Percentiles rank a stretch among this genome's conserved stretches.
Evolutionary conservation across 345 rosid species (phyloP).

Genomic region (Hirschfeldia incana): DNA sequence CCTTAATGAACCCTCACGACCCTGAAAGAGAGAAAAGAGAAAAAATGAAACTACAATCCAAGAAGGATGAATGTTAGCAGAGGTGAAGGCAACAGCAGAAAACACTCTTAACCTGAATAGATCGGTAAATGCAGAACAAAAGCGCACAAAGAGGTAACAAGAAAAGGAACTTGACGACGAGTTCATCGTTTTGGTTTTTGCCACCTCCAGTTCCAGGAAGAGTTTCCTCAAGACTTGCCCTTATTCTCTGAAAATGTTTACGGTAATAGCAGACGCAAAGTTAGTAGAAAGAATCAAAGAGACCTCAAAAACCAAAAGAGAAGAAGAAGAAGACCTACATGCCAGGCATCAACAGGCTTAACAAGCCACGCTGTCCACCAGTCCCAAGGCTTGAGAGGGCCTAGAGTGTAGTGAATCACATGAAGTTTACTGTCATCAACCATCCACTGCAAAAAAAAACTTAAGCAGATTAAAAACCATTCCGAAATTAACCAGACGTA

Average conservation of each 20-base stretch:
- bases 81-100: not conserved
- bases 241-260: slow-evolving; percentile 50
- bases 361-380: slow-evolving; percentile 99
- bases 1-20: slow-evolving; percentile 46
- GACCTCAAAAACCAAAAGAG: slow-evolving; percentile 11
- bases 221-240: slow-evolving; percentile 72
- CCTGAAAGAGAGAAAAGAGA: slow-evolving; percentile 42
- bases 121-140: slow-evolving; percentile 38
- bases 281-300: slow-evolving; percentile 20
- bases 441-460: slow-evolving; percentile 76
- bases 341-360: slow-evolving; percentile 97
- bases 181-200: slow-evolving; percentile 64
- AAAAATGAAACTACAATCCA: not conserved
- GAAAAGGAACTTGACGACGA: slow-evolving; percentile 68
- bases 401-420: slow-evolving; percentile 94
- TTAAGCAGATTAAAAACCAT: not conserved
- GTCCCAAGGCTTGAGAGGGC: slow-evolving; percentile 98
- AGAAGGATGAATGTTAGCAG: slow-evolving; percentile 4
- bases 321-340: slow-evolving; percentile 47
- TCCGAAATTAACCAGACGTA: not conserved
- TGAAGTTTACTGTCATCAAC: slow-evolving; percentile 85
- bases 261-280: not conserved
- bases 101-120: slow-evolving; percentile 36
- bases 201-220: slow-evolving; percentile 96
- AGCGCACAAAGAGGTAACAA: slow-evolving; percentile 69